Evolutionary conservation across 352 stramenopile genomes (phyloP).

Genomic region (Blastocystis sp.): DNA sequence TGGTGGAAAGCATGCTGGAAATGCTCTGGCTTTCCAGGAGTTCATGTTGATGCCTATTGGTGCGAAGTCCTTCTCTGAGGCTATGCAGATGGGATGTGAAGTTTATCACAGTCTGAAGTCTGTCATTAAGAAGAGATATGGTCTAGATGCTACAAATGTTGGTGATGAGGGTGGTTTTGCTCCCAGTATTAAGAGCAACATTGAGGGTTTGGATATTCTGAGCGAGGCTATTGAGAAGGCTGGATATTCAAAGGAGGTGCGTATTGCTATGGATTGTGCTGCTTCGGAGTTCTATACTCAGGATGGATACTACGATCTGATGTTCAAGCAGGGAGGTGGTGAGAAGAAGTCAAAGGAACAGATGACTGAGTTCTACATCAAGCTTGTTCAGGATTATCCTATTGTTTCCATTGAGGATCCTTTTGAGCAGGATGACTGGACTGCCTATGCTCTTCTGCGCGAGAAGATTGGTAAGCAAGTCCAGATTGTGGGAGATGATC

Average conservation of each 20-base stretch:
- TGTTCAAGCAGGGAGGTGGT: conserved; percentile 91
- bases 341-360: conserved; percentile 83
- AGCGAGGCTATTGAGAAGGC: conserved; percentile 91
- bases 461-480: conserved; percentile 80
- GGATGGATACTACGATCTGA: conserved; percentile 94
- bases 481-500: conserved; percentile 98
- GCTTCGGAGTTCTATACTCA: conserved; percentile 95
- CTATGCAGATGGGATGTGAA: conserved; percentile 96
- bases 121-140: conserved; percentile 96
- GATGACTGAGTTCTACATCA: conserved; percentile 90
- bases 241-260: conserved; percentile 92
- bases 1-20: conserved; percentile 93
- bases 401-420: conserved; percentile 98
- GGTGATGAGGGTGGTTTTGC: conserved; percentile 98
- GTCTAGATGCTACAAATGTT: conserved; percentile 94
- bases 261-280: conserved; percentile 94
- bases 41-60: conserved; percentile 91
- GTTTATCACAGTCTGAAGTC: conserved; percentile 98
- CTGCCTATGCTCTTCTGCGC: conserved; percentile 86
- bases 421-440: conserved; percentile 97
- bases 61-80: conserved; percentile 83
- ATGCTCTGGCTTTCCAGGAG: conserved; percentile 98
- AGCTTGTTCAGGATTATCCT: conserved; percentile 86
- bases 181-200: conserved; percentile 91
- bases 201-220: conserved; percentile 91